phyloP scores from a whole-genome alignment of 2,329 filamentous ascomycete species.

The Hypoxylon sp. region DNA sequence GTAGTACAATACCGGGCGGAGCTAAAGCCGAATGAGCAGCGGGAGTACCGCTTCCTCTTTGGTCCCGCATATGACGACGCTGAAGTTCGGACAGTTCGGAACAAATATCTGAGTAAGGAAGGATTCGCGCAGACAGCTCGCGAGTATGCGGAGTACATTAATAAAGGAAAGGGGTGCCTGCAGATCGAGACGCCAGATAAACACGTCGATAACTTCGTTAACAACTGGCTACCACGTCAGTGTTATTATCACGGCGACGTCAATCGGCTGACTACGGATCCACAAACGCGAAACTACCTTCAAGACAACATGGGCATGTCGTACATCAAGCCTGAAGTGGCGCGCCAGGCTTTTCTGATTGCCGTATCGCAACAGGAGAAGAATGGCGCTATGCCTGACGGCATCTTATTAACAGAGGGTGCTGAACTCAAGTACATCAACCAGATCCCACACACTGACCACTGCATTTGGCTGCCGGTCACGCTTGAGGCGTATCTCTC shows the following conservation, averaged over 20 bases:
- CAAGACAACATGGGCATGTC: slow-evolving; percentile 75
- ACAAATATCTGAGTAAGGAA: slow-evolving; percentile 65
- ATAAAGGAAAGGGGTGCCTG: slow-evolving; percentile 65
- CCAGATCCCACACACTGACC: slow-evolving; percentile 72
- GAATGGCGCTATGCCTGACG: slow-evolving; percentile 71
- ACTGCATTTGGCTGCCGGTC: slow-evolving; percentile 71
- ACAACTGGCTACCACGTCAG: slow-evolving; percentile 72
- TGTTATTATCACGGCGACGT: slow-evolving; percentile 72
- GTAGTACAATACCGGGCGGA: slow-evolving; percentile 66
- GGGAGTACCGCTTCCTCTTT: slow-evolving; percentile 69
- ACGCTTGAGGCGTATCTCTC: slow-evolving; percentile 68
- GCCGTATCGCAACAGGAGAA: slow-evolving; percentile 68
- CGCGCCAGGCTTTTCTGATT: slow-evolving; percentile 64
- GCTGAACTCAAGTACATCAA: slow-evolving; percentile 74
- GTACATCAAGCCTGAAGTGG: slow-evolving; percentile 66
- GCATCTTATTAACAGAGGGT: slow-evolving; percentile 67
- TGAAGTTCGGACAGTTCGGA: slow-evolving; percentile 63
- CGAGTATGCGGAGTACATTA: slow-evolving; percentile 67
- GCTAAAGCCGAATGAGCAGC: slow-evolving; percentile 58
- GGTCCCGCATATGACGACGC: slow-evolving; percentile 68
- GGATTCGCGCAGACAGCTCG: slow-evolving; percentile 62
- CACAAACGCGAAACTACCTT: slow-evolving; percentile 72
- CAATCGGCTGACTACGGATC: slow-evolving; percentile 71
- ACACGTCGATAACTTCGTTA: slow-evolving; percentile 70
- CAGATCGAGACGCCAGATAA: slow-evolving; percentile 69